Base-by-base conservation (phyloP, 1,139 yeast genomes). In the Pneumocystis carinii region DNA sequence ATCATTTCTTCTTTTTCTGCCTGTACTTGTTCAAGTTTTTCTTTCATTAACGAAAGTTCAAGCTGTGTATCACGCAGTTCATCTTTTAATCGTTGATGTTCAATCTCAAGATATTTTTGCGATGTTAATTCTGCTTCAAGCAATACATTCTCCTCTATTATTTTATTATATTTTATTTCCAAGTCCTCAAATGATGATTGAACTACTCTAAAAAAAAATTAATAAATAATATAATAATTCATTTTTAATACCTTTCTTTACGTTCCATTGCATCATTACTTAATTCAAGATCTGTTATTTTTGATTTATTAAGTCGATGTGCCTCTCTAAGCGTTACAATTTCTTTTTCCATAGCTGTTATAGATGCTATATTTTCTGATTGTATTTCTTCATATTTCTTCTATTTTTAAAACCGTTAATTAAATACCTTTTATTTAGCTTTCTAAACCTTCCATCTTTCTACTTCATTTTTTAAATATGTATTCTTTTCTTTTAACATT, bases 181-280 rank as follows among this genome's bases (percentile, higher is more conserved):
- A 73, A 66, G 39, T 73, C 73, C 36, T 70, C 71, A 38, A 73
- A 66, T 3, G 76, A 70, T 10, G 72, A 68, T 37, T 62, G 64
- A 24, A 64, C 58, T 32, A 63, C 48, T 35, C 53, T 39, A 10
- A 29, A 38, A 48, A 53, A 58, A 32, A n/a, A 15, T 32, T 37
- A 59, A 8, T 32, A 38, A 14, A 27, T 5, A 37, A 15, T 35
- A 35, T 59, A 58, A 65, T 17, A 57, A 24, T 1, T 12, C 27
- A 5, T 24, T 10, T 19, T 12, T 12, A 32, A 57, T 19, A 66
- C 69, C 72, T 68, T 38, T 72, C 76, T 29, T 69, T 71, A 24
- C 73, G 70, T 65, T 75, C 77, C 72, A 75, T 72, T 63, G 75
- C 76, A 64, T 75, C 77, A 63, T 75, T 74, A 41, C 70, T 73